Evolutionary conservation across 2,329 filamentous ascomycete genomes (phyloP).

Genomic region (Nannizzia gypsea): DNA sequence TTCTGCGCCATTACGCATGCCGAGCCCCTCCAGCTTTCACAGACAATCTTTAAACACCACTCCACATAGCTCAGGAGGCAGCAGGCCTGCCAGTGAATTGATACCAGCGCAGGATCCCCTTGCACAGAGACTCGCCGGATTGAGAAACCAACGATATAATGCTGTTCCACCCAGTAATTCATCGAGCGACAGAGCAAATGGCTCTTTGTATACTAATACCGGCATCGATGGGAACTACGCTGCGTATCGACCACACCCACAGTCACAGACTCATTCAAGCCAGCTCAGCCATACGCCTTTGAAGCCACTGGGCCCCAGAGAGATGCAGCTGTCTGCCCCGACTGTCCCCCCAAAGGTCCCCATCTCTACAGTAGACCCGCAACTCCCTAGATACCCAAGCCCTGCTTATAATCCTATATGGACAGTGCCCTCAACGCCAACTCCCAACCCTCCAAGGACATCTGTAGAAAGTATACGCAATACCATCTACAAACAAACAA

Average conservation of each 20-base stretch:
- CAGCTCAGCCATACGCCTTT: slow-evolving; percentile 17
- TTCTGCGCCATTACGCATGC: slow-evolving; percentile 21
- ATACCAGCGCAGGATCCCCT: slow-evolving; percentile 24
- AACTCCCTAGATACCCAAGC: slow-evolving; percentile 37
- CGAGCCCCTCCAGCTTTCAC: slow-evolving; percentile 31
- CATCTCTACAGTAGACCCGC: slow-evolving; percentile 22
- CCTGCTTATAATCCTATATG: slow-evolving; percentile 39
- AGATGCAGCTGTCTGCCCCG: slow-evolving; percentile 30
- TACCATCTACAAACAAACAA: slow-evolving; percentile 12
- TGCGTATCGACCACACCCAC: slow-evolving; percentile 11
- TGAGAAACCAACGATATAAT: slow-evolving; percentile 21
- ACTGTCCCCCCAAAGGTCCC: slow-evolving; percentile 35
- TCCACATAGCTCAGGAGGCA: not conserved
- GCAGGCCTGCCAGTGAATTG: slow-evolving; percentile 6
- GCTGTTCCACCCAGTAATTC: not conserved
- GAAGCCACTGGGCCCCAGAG: slow-evolving; percentile 33
- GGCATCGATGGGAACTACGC: slow-evolving; percentile 14
- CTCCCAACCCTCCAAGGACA: slow-evolving; percentile 28
- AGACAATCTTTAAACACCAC: not conserved
- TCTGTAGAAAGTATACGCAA: slow-evolving; percentile 32
- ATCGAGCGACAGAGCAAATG: not conserved
- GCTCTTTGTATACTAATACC: not conserved
- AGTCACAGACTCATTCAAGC: not conserved
- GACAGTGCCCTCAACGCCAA: slow-evolving; percentile 29
- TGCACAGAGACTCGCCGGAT: slow-evolving; percentile 31